Conservation (phyloP, 257 asterid genomes). For the Pogostemon cablin region DNA sequence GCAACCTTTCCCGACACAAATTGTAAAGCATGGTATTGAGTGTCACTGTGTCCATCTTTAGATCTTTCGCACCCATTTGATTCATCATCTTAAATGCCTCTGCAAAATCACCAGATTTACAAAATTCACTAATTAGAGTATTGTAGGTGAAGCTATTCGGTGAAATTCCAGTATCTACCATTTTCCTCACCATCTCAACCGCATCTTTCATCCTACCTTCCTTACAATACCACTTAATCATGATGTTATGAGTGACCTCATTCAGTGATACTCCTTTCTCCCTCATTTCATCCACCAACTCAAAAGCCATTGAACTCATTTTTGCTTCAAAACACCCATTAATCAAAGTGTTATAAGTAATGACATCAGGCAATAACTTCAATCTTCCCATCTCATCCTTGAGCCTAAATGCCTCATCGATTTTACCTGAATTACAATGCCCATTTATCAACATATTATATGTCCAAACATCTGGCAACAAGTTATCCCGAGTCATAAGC, state of each 20-base stretch:
- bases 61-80: conserved; percentile 62
- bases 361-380: conserved; percentile 72
- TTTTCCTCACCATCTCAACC: conserved; percentile 43
- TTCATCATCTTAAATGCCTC: conserved; percentile 73
- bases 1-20: conserved; percentile 62
- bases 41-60: conserved; percentile 79
- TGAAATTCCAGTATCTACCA: conserved; percentile 66
- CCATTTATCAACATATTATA: conserved; percentile 76
- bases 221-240: conserved; percentile 78
- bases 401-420: conserved; percentile 71
- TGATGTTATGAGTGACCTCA: conserved; percentile 69
- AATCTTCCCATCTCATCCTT: conserved; percentile 65
- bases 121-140: conserved; percentile 66
- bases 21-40: conserved; percentile 66
- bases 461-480: conserved; percentile 72
- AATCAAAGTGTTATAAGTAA: conserved; percentile 77
- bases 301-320: conserved; percentile 49
- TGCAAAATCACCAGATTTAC: conserved; percentile 64
- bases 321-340: conserved; percentile 63
- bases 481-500: conserved; percentile 61
- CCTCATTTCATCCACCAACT: conserved; percentile 66
- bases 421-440: conserved; percentile 54
- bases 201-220: conserved; percentile 78
- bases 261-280: conserved; percentile 56
- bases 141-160: conserved; percentile 74